Conservation (phyloP, 2,329 filamentous ascomycete genomes). For the Alternaria novae-zelandiae region DNA sequence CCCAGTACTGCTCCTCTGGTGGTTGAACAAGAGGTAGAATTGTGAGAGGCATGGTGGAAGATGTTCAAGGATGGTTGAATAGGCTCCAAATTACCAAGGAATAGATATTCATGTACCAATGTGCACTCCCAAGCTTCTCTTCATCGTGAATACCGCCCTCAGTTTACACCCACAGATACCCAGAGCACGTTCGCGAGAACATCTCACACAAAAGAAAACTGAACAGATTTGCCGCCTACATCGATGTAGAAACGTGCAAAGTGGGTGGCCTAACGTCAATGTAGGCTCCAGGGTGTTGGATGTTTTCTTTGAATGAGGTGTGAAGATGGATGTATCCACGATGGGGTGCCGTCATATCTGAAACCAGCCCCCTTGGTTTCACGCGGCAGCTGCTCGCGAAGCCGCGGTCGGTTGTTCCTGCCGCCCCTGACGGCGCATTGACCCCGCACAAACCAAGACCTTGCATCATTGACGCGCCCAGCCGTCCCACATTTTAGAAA, state of each 20-base stretch:
- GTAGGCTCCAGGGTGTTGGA: background rate
- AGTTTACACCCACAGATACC: background rate
- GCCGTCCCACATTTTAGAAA: slow-evolving; percentile 8
- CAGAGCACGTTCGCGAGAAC: background rate
- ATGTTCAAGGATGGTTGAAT: background rate
- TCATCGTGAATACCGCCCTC: background rate
- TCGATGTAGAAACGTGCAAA: background rate
- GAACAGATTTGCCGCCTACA: background rate
- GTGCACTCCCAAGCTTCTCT: background rate
- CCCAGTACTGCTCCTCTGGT: background rate
- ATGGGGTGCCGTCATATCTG: background rate
- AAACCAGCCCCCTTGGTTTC: background rate
- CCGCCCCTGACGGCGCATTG: background rate
- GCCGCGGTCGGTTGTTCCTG: background rate
- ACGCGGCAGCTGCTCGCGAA: background rate
- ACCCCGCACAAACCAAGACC: background rate
- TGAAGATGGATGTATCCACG: background rate
- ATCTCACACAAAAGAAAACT: background rate
- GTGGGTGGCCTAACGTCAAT: background rate
- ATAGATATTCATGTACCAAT: background rate
- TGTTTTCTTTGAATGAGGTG: background rate
- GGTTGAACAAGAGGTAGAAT: background rate
- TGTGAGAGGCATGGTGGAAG: background rate
- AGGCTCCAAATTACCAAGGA: background rate
- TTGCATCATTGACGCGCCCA: background rate